Base-by-base conservation (phyloP, 352 stramenopile genomes). In the Thraustotheca clavata region DNA sequence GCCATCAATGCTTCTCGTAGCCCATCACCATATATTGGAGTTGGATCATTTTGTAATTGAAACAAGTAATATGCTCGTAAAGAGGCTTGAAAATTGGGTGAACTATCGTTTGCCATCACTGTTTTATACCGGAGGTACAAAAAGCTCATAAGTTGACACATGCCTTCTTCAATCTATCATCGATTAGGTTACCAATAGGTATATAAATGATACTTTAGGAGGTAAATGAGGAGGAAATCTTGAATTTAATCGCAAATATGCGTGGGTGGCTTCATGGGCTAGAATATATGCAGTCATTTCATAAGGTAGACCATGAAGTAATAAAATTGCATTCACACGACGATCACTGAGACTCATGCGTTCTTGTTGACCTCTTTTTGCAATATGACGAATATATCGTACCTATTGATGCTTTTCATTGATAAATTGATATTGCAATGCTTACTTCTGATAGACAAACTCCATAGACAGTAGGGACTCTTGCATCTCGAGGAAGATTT, bases 61-160 rank as follows among this genome's bases (percentile, higher is more conserved):
- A 77, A 67, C 67, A 85, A 75, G 67, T 83, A 86, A 54, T 80
- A 88, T 52, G 83, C 79, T 12, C 81, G 76, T 47, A 90, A 71
- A 35, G 69, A 62, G 12, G 60, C 54, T 7, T 73, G 67, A 38
- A 86, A 87, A 14, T 74, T 68, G 67, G 76, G 72, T n/a, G 57
- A 72, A 0, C 62, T 61, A 61, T 76, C 71, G 36, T 70, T 65
- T 24, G 73, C 69, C 43, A 85, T 67, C 52, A 86, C 69, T 36
- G 83, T 79, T 60, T 80, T 82, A 70, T 88, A 87, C 71, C 87
- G 83, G 26, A 90, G 67, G 59, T 76, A 90, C 8, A 90, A 61
- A 60, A 79, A 90, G 67, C 79, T 87, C 69, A 90, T 83, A 61
- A 90, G 69, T 52, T 90, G 79, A 62, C 81, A 90, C 36, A 87